Conservation (phyloP, 2,329 filamentous ascomycete species). For the Westerdykella ornata region DNA sequence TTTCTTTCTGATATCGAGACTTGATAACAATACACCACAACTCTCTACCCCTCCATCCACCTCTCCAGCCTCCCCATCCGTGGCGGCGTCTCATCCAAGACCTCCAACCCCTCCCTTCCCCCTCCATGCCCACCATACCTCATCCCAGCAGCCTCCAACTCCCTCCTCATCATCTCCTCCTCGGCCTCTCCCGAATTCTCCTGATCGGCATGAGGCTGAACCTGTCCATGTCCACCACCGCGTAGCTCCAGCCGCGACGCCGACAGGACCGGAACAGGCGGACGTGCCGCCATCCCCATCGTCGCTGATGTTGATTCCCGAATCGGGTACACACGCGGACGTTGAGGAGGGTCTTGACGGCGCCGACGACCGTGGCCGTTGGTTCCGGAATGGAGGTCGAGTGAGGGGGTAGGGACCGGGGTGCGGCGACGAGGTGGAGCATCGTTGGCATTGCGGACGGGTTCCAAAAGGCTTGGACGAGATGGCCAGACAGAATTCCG, state of each 20-base stretch:
- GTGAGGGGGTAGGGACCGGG: slow-evolving; percentile 7
- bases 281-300: neutral
- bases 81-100: slow-evolving; percentile 35
- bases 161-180: slow-evolving; percentile 22
- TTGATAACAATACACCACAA: no score
- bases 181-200: slow-evolving; percentile 30
- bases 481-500: neutral
- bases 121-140: slow-evolving; percentile 18
- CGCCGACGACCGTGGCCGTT: neutral
- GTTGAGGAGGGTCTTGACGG: neutral
- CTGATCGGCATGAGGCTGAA: slow-evolving; percentile 23
- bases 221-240: slow-evolving; percentile 10
- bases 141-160: slow-evolving; percentile 14
- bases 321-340: neutral
- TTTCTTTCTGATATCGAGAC: no score
- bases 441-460: no score
- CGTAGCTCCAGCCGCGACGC: slow-evolving; percentile 1
- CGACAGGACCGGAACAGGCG: slow-evolving; percentile 3
- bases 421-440: slow-evolving; percentile 5
- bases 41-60: slow-evolving; percentile 6
- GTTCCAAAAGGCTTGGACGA: no score
- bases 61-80: slow-evolving; percentile 31
- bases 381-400: neutral
- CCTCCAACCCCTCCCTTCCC: slow-evolving; percentile 10
- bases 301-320: neutral